Conservation (phyloP, 495 filamentous ascomycete genomes). For the Aspergillus asperescens region DNA sequence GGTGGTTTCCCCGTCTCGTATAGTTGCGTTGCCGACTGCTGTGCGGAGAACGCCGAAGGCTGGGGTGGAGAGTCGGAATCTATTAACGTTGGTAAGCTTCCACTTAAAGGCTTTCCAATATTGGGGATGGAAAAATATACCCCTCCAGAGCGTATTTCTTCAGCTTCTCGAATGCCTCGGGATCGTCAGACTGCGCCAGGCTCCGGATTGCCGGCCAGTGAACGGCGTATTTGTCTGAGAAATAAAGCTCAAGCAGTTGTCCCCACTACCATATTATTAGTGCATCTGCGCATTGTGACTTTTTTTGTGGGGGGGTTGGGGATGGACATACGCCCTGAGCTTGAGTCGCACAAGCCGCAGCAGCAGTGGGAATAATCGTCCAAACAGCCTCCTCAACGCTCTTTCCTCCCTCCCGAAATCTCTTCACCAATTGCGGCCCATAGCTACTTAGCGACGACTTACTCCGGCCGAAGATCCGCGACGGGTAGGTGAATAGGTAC, state of each 20-base stretch:
- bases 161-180: conserved; percentile 13
- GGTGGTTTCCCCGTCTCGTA: neutral
- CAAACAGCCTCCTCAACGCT: conserved; percentile 57
- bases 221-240: conserved; percentile 39
- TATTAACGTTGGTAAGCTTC: neutral
- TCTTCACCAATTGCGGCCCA: conserved; percentile 56
- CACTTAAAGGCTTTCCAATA: too few relatives aligned
- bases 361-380: conserved; percentile 50
- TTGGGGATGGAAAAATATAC: too few relatives aligned
- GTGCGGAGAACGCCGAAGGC: conserved; percentile 14
- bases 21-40: neutral
- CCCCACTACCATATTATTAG: conserved; percentile 27
- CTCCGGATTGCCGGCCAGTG: conserved; percentile 47
- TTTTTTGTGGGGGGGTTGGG: neutral
- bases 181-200: conserved; percentile 24
- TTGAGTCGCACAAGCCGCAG: conserved; percentile 54
- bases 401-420: conserved; percentile 51
- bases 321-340: conserved; percentile 37
- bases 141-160: conserved; percentile 14
- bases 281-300: too few relatives aligned
- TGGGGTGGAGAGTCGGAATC: conserved; percentile 16
- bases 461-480: conserved; percentile 31
- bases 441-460: conserved; percentile 43
- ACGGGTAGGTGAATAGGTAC: conserved; percentile 25
- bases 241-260: conserved; percentile 64